phyloP scores from a whole-genome alignment of 129 eudicot genomes.

The Saussurea involucrata region DNA sequence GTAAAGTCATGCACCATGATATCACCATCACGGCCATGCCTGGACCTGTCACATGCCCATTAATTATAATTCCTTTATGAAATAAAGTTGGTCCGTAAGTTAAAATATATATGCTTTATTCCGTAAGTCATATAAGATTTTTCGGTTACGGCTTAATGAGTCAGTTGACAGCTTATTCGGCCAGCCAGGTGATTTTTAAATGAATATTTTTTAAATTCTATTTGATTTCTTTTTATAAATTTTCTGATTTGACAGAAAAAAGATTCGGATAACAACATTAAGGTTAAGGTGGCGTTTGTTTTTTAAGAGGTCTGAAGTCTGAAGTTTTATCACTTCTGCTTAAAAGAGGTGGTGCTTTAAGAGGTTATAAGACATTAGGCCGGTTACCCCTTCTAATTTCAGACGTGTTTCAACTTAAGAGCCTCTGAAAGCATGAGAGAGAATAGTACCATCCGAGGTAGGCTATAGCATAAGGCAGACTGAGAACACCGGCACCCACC shows the following conservation, averaged over 20 bases:
- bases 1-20: conserved; percentile 78
- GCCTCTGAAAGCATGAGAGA: neutral
- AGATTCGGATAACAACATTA: neutral
- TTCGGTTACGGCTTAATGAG: neutral
- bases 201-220: neutral
- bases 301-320: too few relatives aligned
- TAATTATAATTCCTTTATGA: neutral
- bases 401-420: too few relatives aligned
- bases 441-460: conserved; percentile 74
- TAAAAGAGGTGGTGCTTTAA: too few relatives aligned
- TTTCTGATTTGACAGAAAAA: neutral
- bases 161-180: neutral
- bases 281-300: too few relatives aligned
- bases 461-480: conserved; percentile 95
- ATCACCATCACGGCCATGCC: conserved; percentile 65
- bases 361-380: too few relatives aligned
- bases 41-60: conserved; percentile 45
- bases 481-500: conserved; percentile 99
- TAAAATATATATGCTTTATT: neutral
- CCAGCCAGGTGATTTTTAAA: neutral
- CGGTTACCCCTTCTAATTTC: too few relatives aligned
- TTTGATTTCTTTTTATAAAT: neutral
- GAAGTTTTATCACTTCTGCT: too few relatives aligned
- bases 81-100: neutral
- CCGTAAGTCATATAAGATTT: neutral